Conservation (phyloP, 164 flowering plant genomes). For the Brasenia schreberi region DNA sequence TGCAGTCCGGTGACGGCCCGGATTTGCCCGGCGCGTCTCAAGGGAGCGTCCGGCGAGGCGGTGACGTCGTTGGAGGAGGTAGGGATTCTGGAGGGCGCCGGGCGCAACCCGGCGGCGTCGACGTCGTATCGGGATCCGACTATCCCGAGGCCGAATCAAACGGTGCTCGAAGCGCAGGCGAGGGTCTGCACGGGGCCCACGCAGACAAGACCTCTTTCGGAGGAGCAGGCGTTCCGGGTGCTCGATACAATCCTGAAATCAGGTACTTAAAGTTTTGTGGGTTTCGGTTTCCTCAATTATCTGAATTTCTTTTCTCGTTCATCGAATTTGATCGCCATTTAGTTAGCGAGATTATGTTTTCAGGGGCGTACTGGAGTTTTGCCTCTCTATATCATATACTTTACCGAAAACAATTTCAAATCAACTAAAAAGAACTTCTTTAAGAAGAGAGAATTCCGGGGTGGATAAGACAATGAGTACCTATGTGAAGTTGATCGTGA, state of each 20-base stretch:
- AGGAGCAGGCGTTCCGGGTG: constrained; percentile 81
- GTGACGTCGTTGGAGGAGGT: constrained; percentile 18
- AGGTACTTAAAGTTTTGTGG: constrained; percentile 24
- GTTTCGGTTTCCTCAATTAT: not conserved
- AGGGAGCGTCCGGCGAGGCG: not conserved
- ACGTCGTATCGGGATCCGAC: constrained; percentile 42
- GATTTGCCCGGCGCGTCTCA: not conserved
- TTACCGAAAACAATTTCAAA: too few species aligned
- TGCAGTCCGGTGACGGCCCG: not conserved
- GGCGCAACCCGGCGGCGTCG: constrained; percentile 40
- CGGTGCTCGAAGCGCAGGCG: constrained; percentile 84
- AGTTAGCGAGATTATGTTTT: too few species aligned
- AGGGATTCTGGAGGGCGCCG: constrained; percentile 29
- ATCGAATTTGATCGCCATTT: too few species aligned
- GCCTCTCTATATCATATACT: too few species aligned
- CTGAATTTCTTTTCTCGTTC: too few species aligned
- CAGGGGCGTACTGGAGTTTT: too few species aligned
- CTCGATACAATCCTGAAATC: constrained; percentile 75
- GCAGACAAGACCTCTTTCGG: constrained; percentile 70
- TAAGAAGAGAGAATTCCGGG: too few species aligned
- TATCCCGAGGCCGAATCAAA: constrained; percentile 61
- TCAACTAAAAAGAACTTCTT: too few species aligned
- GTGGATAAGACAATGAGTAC: too few species aligned
- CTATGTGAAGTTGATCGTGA: too few species aligned
- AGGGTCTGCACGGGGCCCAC: constrained; percentile 97